A percentile compares a stretch with the other conserved stretches of the same genome.
These are phyloP conservation scores for Phaeotremella fagi DNA, from an alignment of 768 basidiomycete genomes.

Conservation along the genomic window DNA sequence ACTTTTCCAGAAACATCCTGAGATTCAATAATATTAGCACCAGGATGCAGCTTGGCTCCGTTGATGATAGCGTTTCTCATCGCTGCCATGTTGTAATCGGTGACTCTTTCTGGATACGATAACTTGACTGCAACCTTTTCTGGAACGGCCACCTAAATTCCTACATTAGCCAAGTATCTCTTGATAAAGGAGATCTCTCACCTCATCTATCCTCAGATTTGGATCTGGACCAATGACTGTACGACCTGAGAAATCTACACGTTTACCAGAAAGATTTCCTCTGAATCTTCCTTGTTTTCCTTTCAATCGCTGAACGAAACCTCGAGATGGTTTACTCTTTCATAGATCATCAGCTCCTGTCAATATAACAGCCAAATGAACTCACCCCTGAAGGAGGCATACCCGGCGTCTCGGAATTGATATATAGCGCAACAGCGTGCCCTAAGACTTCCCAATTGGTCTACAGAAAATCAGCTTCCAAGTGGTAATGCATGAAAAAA, in stretches of 20 bases:
- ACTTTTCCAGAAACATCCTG: slow-evolving; percentile 14
- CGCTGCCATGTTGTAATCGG: slow-evolving; percentile 75
- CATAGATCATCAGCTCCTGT: neutral
- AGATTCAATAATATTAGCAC: slow-evolving; percentile 62
- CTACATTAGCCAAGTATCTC: neutral
- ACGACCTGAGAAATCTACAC: slow-evolving; percentile 96
- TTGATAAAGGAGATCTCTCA: slow-evolving; percentile 16
- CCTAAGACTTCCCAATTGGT: slow-evolving; percentile 97
- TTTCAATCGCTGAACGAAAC: slow-evolving; percentile 95
- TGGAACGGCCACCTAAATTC: slow-evolving; percentile 69
- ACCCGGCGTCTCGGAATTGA: slow-evolving; percentile 95
- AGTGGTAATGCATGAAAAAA: neutral
- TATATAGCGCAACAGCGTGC: slow-evolving; percentile 90
- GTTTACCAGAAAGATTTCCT: slow-evolving; percentile 96
- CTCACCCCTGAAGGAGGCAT: slow-evolving; percentile 66
- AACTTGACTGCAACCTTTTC: slow-evolving; percentile 89
- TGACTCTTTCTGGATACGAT: slow-evolving; percentile 95
- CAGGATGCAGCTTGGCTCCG: slow-evolving; percentile 85
- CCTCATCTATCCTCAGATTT: slow-evolving; percentile 97
- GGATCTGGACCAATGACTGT: slow-evolving; percentile 99
- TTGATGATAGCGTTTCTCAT: slow-evolving; percentile 75
- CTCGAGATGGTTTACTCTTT: slow-evolving; percentile 85
- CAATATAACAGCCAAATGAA: neutral
- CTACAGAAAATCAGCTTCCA: slow-evolving; percentile 40
- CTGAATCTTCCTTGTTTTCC: slow-evolving; percentile 98